Base-by-base conservation (phyloP, 306 rosid genomes). In the Ziziphus jujuba region DNA sequence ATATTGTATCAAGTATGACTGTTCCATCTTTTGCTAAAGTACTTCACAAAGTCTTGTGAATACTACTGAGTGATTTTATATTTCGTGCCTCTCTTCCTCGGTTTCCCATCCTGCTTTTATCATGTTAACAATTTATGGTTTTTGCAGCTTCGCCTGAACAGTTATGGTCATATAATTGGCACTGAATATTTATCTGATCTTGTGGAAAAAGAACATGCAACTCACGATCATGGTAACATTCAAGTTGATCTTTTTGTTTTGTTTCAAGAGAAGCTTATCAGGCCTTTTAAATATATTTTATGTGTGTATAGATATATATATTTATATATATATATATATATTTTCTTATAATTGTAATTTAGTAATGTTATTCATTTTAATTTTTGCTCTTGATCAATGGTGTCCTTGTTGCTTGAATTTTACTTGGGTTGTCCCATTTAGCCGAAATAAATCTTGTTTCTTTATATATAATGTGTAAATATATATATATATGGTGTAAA, bases 111-210 rank as follows among this genome's bases (percentile, higher is more conserved):
- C 59, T 40, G 50, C 33, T 28, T 67, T 63, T 59, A 35, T 65
- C 52, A 73, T 78, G 75, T 77, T 77, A 23, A 77, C 74, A 53
- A 4, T 22, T 76, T 43, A 69, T 25, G 66, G 72, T 57, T 69
- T 71, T 80, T 88, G 87, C 92, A 95, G 97, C 89, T 90, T 81
- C 95, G 97, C 72, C 63, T 95, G 67, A 84, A 87, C 85, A 84
- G 87, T 58, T 0, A 83, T 60, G 99, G 99, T 31, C 85, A 83
- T 19, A 95, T 90, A 72, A 77, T 87, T 5, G 99, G 99, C 84
- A 88, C 97, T 25, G 97, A 90, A 76, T 95, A 88, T 81, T 4
- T 95, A 72, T 88, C 96, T 75, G 99, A 95, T 82, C 99, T 95
- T 60, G 99, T 95, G 44, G 97, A 95, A 75, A 95, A 82, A 82